Evolutionary conservation across 352 stramenopile genomes (phyloP).

Genomic region (Globisporangium parvum): DNA sequence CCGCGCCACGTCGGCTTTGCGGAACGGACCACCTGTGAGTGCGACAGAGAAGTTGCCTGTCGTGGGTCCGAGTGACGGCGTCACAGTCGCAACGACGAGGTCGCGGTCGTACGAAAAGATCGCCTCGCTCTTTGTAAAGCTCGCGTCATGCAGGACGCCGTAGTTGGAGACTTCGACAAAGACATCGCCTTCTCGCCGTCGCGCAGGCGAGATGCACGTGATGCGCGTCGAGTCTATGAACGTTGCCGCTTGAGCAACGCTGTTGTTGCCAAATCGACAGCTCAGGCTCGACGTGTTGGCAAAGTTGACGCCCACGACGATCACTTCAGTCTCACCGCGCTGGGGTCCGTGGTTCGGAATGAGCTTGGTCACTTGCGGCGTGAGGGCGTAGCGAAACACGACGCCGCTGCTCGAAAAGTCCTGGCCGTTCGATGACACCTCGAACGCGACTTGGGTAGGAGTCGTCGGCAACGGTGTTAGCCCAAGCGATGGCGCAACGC

Average conservation of each 20-base stretch:
- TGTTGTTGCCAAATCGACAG: constrained; percentile 56
- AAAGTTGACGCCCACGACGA: constrained; percentile 73
- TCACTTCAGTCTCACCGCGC: constrained; percentile 77
- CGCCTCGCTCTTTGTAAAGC: constrained; percentile 30
- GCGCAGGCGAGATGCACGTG: constrained; percentile 63
- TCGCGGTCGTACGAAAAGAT: constrained; percentile 83
- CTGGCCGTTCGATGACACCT: constrained; percentile 84
- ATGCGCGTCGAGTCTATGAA: constrained; percentile 65
- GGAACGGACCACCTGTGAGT: constrained; percentile 80
- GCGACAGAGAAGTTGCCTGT: constrained; percentile 87
- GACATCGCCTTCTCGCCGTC: constrained; percentile 22
- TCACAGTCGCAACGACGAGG: constrained; percentile 57
- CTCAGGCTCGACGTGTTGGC: constrained; percentile 53
- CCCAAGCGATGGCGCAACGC: constrained; percentile 48
- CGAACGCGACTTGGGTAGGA: constrained; percentile 52
- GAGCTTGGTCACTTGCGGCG: constrained; percentile 50
- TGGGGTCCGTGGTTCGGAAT: constrained; percentile 70
- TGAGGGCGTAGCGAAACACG: constrained; percentile 62
- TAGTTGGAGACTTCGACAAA: constrained; percentile 76
- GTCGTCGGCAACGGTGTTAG: not conserved
- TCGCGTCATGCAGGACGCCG: constrained; percentile 21
- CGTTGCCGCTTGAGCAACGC: constrained; percentile 29
- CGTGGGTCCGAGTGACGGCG: constrained; percentile 66
- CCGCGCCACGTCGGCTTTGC: constrained; percentile 51
- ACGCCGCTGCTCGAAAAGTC: constrained; percentile 59